Conservation (phyloP, 805 yeast genomes). For the Jamesozyma rosinii region DNA sequence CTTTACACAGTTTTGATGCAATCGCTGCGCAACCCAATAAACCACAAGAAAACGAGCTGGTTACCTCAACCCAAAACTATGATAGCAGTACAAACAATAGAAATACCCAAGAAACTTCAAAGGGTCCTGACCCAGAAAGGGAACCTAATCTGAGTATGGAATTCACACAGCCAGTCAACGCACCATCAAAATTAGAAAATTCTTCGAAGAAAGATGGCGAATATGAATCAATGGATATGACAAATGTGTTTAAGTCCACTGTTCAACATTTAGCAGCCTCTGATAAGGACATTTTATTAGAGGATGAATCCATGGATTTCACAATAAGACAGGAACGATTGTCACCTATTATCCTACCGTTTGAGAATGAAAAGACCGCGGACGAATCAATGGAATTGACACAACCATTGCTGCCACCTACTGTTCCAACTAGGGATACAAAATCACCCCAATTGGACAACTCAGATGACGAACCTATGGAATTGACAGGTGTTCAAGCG, state of each 20-base stretch:
- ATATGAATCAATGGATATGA: slow-evolving; percentile 1
- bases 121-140: background rate
- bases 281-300: background rate
- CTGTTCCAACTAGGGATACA: background rate
- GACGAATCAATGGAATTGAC: slow-evolving; percentile 7
- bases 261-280: background rate
- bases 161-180: slow-evolving; percentile 7
- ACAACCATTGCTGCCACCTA: background rate
- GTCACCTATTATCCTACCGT: slow-evolving; percentile 6
- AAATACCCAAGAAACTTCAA: background rate
- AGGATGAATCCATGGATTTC: slow-evolving; percentile 1
- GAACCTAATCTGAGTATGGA: slow-evolving; percentile 7
- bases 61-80: slow-evolving; percentile 3
- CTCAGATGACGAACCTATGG: background rate
- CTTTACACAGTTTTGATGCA: slow-evolving; percentile 47
- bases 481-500: background rate
- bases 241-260: background rate
- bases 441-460: background rate
- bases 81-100: background rate
- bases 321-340: slow-evolving; percentile 4
- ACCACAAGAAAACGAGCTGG: background rate
- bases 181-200: background rate
- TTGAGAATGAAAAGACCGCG: background rate
- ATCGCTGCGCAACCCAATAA: slow-evolving; percentile 16
- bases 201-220: background rate